Evolutionary conservation across 1,284 basidiomycete species (phyloP), one percentile per base, ranked within the genome.

Genomic region (Phenoliferia sp.): DNA sequence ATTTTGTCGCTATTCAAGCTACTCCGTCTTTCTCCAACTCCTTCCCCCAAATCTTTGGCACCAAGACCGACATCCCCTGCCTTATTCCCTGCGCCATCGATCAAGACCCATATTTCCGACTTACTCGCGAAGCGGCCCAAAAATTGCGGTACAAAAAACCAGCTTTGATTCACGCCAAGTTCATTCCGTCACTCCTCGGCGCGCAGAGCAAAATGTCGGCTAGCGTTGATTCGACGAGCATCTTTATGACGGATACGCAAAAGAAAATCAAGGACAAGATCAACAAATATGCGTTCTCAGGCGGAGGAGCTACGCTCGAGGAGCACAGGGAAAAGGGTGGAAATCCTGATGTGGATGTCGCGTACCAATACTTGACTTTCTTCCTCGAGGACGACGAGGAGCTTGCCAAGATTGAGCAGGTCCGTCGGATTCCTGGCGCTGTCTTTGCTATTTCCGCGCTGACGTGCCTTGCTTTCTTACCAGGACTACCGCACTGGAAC

Each of bases 141-240:
- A 90, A 92, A 77, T 87, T 99, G 76, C 95, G 94, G 81, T 96
- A 96, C 81, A 93, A 90, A 65, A 99, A 99, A 80, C 96, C 96
- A 3, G 83, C 89, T 9, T 85, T 98, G 33, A 83, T 99, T 62
- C 94, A 98, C 80, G 86, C 94, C 66, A 96, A 95, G 78, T 99
- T 99, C 85, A 96, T 99, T 82, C 96, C 96, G 6, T 94, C 96
- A 1, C 84, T 99, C 19, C 95, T 98, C 81, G 96, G 96, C 52
- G 90, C 94, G 6, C 92, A 96, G 80, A 96, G 93, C 52, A 99
- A 99, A 83, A 99, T 99, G 96, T 94, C 91, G 77, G 95, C 95
- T 3, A 93, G 90, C 61, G 89, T 94, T 79, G 84, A 88, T 39
- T 94, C 91, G 80, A 90, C 88, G 70, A 90, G 89, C 74, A 95